Percentiles rank a stretch among this genome's conserved stretches.
phyloP scores from a whole-genome alignment of 2,329 filamentous ascomycete species.

The Ophiostoma tasmaniense region DNA sequence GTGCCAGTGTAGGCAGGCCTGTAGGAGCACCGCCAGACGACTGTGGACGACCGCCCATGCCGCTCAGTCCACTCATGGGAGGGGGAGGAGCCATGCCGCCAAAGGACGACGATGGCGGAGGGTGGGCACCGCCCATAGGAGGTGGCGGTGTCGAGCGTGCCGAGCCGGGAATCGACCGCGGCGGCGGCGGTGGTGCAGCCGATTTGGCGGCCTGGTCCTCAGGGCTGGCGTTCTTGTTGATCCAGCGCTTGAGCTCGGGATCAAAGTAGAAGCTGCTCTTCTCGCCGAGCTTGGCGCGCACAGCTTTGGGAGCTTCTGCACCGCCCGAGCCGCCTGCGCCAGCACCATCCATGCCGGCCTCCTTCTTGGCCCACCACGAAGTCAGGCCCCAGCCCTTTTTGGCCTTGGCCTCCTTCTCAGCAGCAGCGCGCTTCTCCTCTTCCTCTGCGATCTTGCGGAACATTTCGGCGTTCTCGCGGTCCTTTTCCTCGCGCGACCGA shows the following conservation, averaged over 20 bases:
- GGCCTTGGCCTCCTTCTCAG: conserved; percentile 38
- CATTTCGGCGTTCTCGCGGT: conserved; percentile 74
- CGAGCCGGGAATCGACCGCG: conserved; percentile 47
- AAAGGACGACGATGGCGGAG: conserved; percentile 16
- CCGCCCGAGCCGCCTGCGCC: conserved; percentile 22
- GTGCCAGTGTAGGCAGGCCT: conserved; percentile 5
- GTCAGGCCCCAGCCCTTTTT: conserved; percentile 73
- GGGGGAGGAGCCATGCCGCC: neutral
- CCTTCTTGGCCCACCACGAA: conserved; percentile 67
- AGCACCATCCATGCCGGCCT: conserved; percentile 36
- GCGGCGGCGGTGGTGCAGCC: conserved; percentile 82
- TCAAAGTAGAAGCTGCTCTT: conserved; percentile 91
- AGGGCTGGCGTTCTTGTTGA: conserved; percentile 83
- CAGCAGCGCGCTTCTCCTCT: conserved; percentile 53
- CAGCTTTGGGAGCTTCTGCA: conserved; percentile 52
- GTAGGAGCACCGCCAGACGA: conserved; percentile 24
- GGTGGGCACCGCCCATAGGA: conserved; percentile 28
- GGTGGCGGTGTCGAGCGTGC: conserved; percentile 48
- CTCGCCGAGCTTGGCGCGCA: conserved; percentile 89
- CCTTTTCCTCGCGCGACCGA: conserved; percentile 59
- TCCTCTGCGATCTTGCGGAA: conserved; percentile 76
- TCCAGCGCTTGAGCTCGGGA: conserved; percentile 92
- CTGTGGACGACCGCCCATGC: conserved; percentile 23
- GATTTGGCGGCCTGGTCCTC: conserved; percentile 55
- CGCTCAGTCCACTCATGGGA: conserved; percentile 20